Conservation (phyloP, 148 eudicot species). For the Rhododendron vialii region DNA sequence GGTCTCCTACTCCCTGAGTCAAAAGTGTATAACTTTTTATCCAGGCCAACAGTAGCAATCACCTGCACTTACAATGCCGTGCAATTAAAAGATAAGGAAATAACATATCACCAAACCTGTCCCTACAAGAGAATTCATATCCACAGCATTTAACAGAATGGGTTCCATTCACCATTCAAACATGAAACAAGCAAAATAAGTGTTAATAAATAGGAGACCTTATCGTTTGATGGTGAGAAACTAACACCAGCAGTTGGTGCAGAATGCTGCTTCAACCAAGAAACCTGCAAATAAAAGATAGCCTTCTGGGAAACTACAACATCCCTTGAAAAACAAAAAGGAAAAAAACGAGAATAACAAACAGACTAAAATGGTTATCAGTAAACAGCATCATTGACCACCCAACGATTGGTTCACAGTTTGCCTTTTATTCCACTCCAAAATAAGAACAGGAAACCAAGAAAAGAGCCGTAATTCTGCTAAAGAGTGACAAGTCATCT, state of each 20-base stretch:
- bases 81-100: conserved; percentile 3
- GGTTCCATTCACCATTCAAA: conserved; percentile 8
- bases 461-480: not conserved
- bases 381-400: not conserved
- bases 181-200: not conserved
- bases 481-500: conserved; percentile 1
- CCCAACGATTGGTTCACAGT: not conserved
- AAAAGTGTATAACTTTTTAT: conserved; percentile 85
- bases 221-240: conserved; percentile 92
- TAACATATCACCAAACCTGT: not conserved
- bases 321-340: not conserved
- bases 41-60: conserved; percentile 89
- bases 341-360: not conserved
- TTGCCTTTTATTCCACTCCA: not conserved
- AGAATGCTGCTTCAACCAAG: conserved; percentile 98
- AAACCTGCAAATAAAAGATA: conserved; percentile 46
- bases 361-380: not conserved
- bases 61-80: conserved; percentile 42
- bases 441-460: not conserved
- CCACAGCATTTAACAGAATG: not conserved
- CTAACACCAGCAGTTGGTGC: conserved; percentile 91
- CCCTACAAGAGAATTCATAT: not conserved
- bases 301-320: not conserved
- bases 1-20: conserved; percentile 66
- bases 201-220: conserved; percentile 40